Percentiles rank a stretch among this genome's conserved stretches.
These are phyloP conservation scores for Dictyostelium citrinum DNA, from an alignment of 78 protist genomes.

Conservation along the genomic window DNA sequence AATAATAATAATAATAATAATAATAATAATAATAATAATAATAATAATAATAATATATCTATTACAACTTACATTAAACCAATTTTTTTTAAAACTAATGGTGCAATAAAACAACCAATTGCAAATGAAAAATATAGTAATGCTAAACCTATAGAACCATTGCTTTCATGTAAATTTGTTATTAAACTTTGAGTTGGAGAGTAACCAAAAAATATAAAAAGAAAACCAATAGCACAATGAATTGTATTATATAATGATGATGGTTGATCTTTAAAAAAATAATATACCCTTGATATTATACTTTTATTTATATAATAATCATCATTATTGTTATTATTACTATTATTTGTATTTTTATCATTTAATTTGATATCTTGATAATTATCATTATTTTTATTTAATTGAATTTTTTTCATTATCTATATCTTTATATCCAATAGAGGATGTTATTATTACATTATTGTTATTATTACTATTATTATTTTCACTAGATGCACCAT, in stretches of 20 bases:
- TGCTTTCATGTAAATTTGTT: slow-evolving; percentile 2
- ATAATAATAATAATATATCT: neutral
- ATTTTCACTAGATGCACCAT: neutral
- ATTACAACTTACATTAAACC: slow-evolving; percentile 22
- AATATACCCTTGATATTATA: neutral
- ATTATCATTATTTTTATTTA: neutral
- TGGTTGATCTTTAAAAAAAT: neutral
- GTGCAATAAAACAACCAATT: slow-evolving; percentile 44
- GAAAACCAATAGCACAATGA: slow-evolving; percentile 37
- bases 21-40: too few relatives aligned
- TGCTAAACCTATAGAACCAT: slow-evolving; percentile 16
- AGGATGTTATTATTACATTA: neutral
- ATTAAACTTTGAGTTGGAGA: slow-evolving; percentile 57
- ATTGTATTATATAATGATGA: neutral
- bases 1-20: neutral
- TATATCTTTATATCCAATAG: neutral
- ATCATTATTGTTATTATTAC: neutral
- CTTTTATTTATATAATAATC: neutral
- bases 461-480: neutral
- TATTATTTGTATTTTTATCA: neutral
- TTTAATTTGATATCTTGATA: neutral
- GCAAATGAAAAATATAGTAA: slow-evolving; percentile 38
- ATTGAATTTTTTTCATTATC: neutral
- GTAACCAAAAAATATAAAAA: slow-evolving; percentile 45
- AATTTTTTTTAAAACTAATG: slow-evolving; percentile 18